A percentile compares a stretch with the other conserved stretches of the same genome.
Evolutionary conservation across 192 early-diverging fungal species (phyloP).

Genomic region (Globomyces pollinis-pini): DNA sequence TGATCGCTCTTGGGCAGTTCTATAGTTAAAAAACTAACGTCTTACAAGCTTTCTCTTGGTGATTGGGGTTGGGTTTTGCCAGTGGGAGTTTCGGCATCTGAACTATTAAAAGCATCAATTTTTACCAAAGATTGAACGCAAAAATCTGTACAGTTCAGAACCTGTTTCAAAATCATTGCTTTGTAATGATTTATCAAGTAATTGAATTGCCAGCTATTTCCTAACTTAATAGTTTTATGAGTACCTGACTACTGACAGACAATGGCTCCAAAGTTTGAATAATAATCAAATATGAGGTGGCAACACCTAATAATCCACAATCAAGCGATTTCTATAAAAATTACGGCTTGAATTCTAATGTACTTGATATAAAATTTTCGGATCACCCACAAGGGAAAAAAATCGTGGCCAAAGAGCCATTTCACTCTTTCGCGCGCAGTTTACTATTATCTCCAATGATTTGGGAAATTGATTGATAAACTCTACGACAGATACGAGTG

Average conservation of each 20-base stretch:
- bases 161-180: slow-evolving; percentile 69
- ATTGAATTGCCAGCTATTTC: slow-evolving; percentile 45
- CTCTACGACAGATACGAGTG: slow-evolving; percentile 62
- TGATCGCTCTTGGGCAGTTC: background rate
- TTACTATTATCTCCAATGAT: slow-evolving; percentile 80
- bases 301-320: slow-evolving; percentile 63
- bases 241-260: slow-evolving; percentile 53
- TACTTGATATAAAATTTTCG: slow-evolving; percentile 78
- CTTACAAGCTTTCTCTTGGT: slow-evolving; percentile 36
- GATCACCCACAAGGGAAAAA: slow-evolving; percentile 78
- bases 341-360: background rate
- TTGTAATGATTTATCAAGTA: slow-evolving; percentile 67
- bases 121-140: slow-evolving; percentile 3
- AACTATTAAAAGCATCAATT: background rate
- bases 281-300: slow-evolving; percentile 87
- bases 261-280: slow-evolving; percentile 82
- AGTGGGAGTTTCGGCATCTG: slow-evolving; percentile 70
- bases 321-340: slow-evolving; percentile 57
- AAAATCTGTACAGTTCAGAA: slow-evolving; percentile 3
- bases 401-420: slow-evolving; percentile 82
- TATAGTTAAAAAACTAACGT: background rate
- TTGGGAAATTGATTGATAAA: slow-evolving; percentile 76
- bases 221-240: background rate
- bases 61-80: slow-evolving; percentile 66
- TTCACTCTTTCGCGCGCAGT: slow-evolving; percentile 96